Percentiles rank a stretch among this genome's conserved stretches.
These are phyloP conservation scores for Phlyctochytrium arcticum DNA, from an alignment of 192 early-diverging fungal genomes.

Conservation along the genomic window DNA sequence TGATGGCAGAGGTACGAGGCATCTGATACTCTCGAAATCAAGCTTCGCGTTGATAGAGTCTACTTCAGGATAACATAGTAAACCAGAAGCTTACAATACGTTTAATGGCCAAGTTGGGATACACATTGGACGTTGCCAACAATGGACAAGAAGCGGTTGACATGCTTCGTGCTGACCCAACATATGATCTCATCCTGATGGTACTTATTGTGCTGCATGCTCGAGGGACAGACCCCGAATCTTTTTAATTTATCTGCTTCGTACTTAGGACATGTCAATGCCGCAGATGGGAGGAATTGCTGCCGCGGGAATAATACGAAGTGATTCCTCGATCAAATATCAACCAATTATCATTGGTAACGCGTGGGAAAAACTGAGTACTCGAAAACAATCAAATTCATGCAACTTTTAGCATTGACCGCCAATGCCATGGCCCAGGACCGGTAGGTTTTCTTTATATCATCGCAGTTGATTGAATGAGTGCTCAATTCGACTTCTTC, in stretches of 20 bases:
- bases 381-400: no score
- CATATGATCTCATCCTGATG: neutral
- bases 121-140: neutral
- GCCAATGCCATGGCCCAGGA: slow-evolving; percentile 29
- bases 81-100: slow-evolving; percentile 21
- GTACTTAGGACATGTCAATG: slow-evolving; percentile 16
- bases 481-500: no score
- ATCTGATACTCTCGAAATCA: no score
- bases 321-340: neutral
- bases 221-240: neutral
- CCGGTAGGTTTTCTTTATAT: no score
- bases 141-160: slow-evolving; percentile 19
- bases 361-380: no score
- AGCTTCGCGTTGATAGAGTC: no score
- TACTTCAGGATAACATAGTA: no score
- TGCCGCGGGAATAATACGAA: slow-evolving; percentile 18
- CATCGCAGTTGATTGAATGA: no score
- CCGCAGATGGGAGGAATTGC: slow-evolving; percentile 24
- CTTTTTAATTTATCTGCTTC: neutral
- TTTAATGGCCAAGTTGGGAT: slow-evolving; percentile 1
- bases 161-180: neutral
- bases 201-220: neutral
- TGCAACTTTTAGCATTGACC: no score
- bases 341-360: slow-evolving; percentile 21
- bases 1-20: no score